Percentiles rank a stretch among this genome's conserved stretches.
Evolutionary conservation across 352 stramenopile genomes (phyloP).

Genomic region (Phytophthora kernoviae): DNA sequence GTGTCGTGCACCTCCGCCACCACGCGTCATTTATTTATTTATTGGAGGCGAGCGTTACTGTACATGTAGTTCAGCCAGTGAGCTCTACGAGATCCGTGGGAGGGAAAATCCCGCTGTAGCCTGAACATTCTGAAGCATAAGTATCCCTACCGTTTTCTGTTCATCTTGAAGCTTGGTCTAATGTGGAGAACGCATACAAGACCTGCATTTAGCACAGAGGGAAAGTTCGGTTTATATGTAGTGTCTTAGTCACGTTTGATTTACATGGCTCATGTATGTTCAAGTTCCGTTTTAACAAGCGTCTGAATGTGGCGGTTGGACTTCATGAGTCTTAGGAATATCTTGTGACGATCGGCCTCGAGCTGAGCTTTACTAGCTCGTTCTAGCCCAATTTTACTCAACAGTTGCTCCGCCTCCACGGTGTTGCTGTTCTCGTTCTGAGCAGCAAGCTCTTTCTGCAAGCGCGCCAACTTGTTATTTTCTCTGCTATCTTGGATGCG

Average conservation of each 20-base stretch:
- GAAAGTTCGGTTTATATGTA: no score
- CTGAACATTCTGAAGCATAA: no score
- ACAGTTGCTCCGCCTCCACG: constrained; percentile 9
- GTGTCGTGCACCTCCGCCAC: constrained; percentile 15
- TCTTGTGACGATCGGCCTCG: constrained; percentile 9
- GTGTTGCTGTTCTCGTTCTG: neutral
- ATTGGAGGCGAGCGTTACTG: constrained; percentile 13
- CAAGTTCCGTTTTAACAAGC: constrained; percentile 3
- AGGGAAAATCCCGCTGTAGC: no score
- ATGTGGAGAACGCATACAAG: no score
- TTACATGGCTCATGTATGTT: neutral
- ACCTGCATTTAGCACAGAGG: no score
- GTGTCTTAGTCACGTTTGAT: no score
- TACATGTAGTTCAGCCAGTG: no score
- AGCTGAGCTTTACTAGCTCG: constrained; percentile 8
- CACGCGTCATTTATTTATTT: constrained; percentile 43
- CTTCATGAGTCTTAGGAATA: constrained; percentile 28
- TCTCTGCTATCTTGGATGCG: neutral
- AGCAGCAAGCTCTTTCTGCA: neutral
- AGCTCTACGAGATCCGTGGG: no score
- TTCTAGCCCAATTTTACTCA: constrained; percentile 6
- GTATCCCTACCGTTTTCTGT: no score
- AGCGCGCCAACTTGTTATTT: neutral
- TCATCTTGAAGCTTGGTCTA: no score
- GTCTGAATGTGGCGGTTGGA: constrained; percentile 18